These are phyloP conservation scores for Martensiomyces pterosporus DNA, from an alignment of 192 early-diverging fungal genomes.

Conservation along the genomic window DNA sequence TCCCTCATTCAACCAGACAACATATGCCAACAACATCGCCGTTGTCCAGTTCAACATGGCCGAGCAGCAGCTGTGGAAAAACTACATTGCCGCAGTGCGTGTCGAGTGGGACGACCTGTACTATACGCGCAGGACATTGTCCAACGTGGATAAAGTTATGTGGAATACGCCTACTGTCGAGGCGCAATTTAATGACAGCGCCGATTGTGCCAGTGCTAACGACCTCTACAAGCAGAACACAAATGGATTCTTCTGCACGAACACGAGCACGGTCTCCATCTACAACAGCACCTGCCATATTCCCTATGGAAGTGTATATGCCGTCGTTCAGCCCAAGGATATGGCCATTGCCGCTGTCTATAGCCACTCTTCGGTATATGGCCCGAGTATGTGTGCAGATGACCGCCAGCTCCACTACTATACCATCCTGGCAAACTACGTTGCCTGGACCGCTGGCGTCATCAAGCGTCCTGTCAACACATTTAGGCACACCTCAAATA, in stretches of 20 bases:
- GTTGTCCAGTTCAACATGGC: conserved; percentile 18
- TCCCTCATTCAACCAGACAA: conserved; percentile 26
- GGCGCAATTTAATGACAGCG: conserved; percentile 1
- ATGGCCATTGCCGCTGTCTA: conserved; percentile 35
- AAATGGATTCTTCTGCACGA: conserved; percentile 25
- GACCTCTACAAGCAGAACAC: conserved; percentile 36
- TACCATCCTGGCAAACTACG: conserved; percentile 36
- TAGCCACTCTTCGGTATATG: conserved; percentile 33
- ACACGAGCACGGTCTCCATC: conserved; percentile 17
- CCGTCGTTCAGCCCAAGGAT: conserved; percentile 30
- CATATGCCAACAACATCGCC: conserved; percentile 45
- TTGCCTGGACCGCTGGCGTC: conserved; percentile 24
- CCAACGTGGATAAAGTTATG: conserved; percentile 10
- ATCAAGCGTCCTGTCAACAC: conserved; percentile 20
- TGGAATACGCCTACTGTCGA: conserved; percentile 17
- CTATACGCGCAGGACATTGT: conserved; percentile 23
- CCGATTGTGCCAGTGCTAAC: conserved; percentile 19
- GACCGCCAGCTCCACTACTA: conserved; percentile 39
- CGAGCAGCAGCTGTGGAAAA: conserved; percentile 7
- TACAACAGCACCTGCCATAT: conserved; percentile 30
- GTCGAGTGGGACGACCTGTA: conserved; percentile 21
- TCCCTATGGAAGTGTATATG: conserved; percentile 36
- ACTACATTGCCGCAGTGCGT: conserved; percentile 18
- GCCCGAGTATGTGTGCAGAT: no score
- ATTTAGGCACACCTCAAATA: conserved; percentile 12